Evolutionary conservation across 148 eudicot species (phyloP), one percentile per base, ranked within the genome.

Genomic region (Chenopodium berlandieri): DNA sequence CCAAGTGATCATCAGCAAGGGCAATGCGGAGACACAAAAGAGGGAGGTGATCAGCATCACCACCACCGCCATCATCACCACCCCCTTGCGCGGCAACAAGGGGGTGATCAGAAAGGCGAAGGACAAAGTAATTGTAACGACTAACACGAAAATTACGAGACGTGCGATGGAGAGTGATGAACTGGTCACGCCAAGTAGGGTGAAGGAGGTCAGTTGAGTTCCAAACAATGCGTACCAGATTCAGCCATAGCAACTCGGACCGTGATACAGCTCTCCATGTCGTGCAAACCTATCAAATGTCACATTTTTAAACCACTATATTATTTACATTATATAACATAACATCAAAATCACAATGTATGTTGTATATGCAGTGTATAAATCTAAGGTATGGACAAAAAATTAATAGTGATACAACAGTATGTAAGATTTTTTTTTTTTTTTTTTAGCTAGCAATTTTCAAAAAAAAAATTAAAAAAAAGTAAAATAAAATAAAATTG

Each of bases 231-330:
- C 91, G 89, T 0, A 92, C 89, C 3, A 95, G 97, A 76, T 85
- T 90, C 48, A 89, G 97, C 99, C 99, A 95, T 10, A 95, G 86
- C 52, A 89, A 89, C 34, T 91, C 91, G 8, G 99, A 95, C 3
- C 84, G 86, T 1, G 99, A 93, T 7, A 92, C 88, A 0, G 94
- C 90, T 72, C 91, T 86, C 99, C 99, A 95, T 31, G 97, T 93
- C 2, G 94, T 81, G 78, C 97, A 95, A 0, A 93, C 99, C 99
- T 95, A 87, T 19, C 32, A 2, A 76, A 79, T 37, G 40, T 40
- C 54, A 9, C 2, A 56, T 14, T 50, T 14, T 14, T 56, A 56
- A 14, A 56, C 7, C 10, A 48, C 13, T 48, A 1, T 9, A 48
- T 9, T 50, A 50, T 40, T 40, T 6, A 40, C 8, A 37, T 6